Conservation (phyloP, 768 basidiomycete genomes). For the Hypsizygus marmoreus region DNA sequence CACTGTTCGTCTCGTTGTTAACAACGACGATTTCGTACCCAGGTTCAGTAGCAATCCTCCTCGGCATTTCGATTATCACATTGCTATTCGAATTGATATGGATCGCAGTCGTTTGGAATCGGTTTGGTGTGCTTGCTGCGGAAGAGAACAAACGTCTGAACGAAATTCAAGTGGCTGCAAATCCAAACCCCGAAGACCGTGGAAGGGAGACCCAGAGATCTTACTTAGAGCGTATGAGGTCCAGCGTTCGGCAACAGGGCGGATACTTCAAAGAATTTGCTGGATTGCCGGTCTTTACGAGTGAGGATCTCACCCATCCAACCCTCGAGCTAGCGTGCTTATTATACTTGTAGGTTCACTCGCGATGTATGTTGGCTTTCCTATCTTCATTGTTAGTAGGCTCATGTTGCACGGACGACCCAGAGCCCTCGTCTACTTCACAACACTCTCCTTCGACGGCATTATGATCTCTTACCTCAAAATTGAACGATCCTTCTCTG, state of each 20-base stretch:
- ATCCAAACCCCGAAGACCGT: no score
- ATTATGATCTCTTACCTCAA: slow-evolving; percentile 55
- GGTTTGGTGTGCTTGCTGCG: slow-evolving; percentile 33
- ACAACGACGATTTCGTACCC: slow-evolving; percentile 36
- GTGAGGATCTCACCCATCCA: no score
- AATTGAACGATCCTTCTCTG: slow-evolving; percentile 37
- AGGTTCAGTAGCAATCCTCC: slow-evolving; percentile 33
- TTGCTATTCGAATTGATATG: slow-evolving; percentile 39
- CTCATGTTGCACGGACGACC: no score
- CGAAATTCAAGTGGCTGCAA: slow-evolving; percentile 8
- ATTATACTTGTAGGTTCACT: no score
- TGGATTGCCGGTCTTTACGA: no score
- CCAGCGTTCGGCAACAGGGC: no score
- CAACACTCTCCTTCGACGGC: slow-evolving; percentile 43
- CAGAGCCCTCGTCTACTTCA: slow-evolving; percentile 13
- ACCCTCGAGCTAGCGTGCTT: no score
- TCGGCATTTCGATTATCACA: slow-evolving; percentile 34
- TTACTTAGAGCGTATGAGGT: no score
- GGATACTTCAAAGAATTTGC: no score
- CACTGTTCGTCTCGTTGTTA: slow-evolving; percentile 51
- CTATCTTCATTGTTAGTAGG: no score
- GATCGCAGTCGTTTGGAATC: slow-evolving; percentile 32
- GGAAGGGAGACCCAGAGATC: no score
- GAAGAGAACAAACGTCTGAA: slow-evolving; percentile 24
- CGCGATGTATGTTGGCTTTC: no score